Evolutionary conservation across 352 stramenopile genomes (phyloP).

Genomic region (Pythium myriotylum): DNA sequence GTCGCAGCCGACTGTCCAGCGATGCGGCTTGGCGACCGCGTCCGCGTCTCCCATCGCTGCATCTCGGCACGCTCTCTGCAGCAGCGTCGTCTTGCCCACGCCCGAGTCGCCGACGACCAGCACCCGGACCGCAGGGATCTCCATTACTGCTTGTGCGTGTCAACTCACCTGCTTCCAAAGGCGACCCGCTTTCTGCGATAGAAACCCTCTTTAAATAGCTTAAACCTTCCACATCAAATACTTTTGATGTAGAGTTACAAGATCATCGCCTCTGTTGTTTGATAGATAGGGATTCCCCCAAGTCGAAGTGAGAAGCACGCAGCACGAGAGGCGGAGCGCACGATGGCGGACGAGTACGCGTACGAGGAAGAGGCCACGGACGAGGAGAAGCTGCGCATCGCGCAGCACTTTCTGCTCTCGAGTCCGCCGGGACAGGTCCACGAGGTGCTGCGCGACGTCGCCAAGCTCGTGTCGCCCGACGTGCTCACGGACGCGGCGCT

Average conservation of each 20-base stretch:
- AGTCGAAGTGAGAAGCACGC: constrained; percentile 24
- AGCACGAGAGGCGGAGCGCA: background rate
- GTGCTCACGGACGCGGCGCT: constrained; percentile 76
- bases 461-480: constrained; percentile 72
- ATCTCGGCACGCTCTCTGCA: constrained; percentile 59
- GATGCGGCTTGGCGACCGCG: constrained; percentile 23
- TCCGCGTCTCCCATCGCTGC: constrained; percentile 13
- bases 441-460: constrained; percentile 84
- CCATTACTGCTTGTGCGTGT: constrained; percentile 38
- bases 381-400: constrained; percentile 90
- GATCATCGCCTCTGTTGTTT: background rate
- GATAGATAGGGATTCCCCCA: constrained; percentile 4
- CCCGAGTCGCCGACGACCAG: constrained; percentile 86
- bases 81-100: constrained; percentile 81
- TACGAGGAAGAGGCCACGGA: constrained; percentile 74
- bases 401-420: constrained; percentile 89
- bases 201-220: too few relatives aligned
- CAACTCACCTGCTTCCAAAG: too few relatives aligned
- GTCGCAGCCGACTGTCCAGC: constrained; percentile 85
- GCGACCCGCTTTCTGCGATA: background rate
- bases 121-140: constrained; percentile 73
- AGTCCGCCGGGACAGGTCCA: constrained; percentile 89
- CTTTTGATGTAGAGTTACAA: background rate
- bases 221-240: too few relatives aligned
- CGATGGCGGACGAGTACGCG: constrained; percentile 66